These are phyloP conservation scores for Halenospora varia DNA, from an alignment of 495 filamentous ascomycete species.

Conservation along the genomic window DNA sequence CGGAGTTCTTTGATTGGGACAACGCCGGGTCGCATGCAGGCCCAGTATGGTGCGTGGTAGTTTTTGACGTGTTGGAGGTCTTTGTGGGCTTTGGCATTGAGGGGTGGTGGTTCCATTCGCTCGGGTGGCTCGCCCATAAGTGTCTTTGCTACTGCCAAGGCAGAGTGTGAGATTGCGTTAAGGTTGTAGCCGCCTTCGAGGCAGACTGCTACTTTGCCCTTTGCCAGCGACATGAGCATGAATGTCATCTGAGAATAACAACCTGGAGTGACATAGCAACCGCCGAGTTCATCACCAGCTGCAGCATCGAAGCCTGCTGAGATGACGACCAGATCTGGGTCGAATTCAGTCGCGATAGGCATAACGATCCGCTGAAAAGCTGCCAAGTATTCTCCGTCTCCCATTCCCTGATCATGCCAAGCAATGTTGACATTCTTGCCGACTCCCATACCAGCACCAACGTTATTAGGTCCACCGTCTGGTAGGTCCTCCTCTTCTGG, in stretches of 20 bases:
- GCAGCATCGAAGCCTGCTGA: constrained; percentile 97
- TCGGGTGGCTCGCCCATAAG: constrained; percentile 94
- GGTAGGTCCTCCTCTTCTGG: constrained; percentile 52
- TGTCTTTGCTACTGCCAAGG: constrained; percentile 84
- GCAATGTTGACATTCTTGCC: constrained; percentile 96
- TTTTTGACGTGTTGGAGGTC: constrained; percentile 47
- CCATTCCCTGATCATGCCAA: constrained; percentile 90
- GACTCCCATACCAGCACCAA: constrained; percentile 66
- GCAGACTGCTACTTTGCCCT: constrained; percentile 86
- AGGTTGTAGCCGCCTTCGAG: constrained; percentile 97
- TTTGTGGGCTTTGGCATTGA: constrained; percentile 44
- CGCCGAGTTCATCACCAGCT: constrained; percentile 85
- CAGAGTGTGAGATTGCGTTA: constrained; percentile 84
- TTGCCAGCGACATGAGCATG: constrained; percentile 95
- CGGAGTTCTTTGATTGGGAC: constrained; percentile 38
- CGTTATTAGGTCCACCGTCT: constrained; percentile 70
- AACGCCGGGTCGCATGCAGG: constrained; percentile 52
- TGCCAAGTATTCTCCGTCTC: constrained; percentile 92
- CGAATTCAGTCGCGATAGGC: constrained; percentile 89
- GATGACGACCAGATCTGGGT: constrained; percentile 92
- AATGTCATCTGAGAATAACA: constrained; percentile 99
- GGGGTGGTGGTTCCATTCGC: constrained; percentile 46
- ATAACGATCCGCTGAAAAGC: constrained; percentile 97
- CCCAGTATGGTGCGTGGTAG: constrained; percentile 54
- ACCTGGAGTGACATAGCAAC: constrained; percentile 82